Conservation (phyloP, 2,329 filamentous ascomycete species). For the Penicillium nordicum region DNA sequence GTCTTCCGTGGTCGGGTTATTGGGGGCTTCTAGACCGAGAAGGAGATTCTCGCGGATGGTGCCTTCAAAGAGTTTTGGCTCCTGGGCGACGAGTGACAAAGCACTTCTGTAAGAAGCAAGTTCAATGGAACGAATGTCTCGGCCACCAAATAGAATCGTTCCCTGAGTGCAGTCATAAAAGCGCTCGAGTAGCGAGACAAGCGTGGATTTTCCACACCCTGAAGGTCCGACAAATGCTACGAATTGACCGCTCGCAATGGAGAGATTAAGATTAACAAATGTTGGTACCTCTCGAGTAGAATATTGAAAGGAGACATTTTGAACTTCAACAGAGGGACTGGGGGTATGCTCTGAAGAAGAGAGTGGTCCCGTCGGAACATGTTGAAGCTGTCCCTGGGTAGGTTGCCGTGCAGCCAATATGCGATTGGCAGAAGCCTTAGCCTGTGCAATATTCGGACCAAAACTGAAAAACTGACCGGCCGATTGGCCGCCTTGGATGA, state of each 20-base stretch:
- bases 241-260: slow-evolving; percentile 41
- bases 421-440: slow-evolving; percentile 37
- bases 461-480: slow-evolving; percentile 67
- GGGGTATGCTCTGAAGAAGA: neutral
- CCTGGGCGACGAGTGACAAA: slow-evolving; percentile 42
- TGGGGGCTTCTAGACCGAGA: slow-evolving; percentile 41
- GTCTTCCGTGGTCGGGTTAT: slow-evolving; percentile 32
- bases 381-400: neutral
- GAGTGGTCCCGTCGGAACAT: neutral
- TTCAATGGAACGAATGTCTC: slow-evolving; percentile 30
- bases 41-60: slow-evolving; percentile 49
- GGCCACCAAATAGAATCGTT: slow-evolving; percentile 34
- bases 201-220: slow-evolving; percentile 48
- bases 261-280: slow-evolving; percentile 32
- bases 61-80: slow-evolving; percentile 46
- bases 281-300: slow-evolving; percentile 29
- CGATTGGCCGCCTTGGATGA: slow-evolving; percentile 64
- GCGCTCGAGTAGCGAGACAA: slow-evolving; percentile 34
- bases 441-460: slow-evolving; percentile 52
- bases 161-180: slow-evolving; percentile 47
- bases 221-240: slow-evolving; percentile 49
- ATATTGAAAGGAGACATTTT: slow-evolving; percentile 38
- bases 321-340: slow-evolving; percentile 32
- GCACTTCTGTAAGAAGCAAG: slow-evolving; percentile 29
- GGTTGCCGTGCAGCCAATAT: slow-evolving; percentile 31